Evolutionary conservation across 306 rosid genomes (phyloP).

Genomic region (Trifolium dubium): DNA sequence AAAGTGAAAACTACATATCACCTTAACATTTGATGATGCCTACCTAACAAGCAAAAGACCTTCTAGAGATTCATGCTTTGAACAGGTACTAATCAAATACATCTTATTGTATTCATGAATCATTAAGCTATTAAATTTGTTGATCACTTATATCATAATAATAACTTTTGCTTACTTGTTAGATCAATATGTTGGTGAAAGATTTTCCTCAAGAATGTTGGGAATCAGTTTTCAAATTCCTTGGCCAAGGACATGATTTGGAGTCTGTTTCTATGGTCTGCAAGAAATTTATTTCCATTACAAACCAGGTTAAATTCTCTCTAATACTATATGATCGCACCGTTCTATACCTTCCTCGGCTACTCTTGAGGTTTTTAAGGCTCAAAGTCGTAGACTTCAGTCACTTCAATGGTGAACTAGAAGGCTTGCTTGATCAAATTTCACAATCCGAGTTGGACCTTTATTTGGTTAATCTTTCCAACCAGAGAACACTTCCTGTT

Average conservation of each 20-base stretch:
- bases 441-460: slow-evolving; percentile 61
- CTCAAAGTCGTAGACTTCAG: slow-evolving; percentile 59
- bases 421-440: slow-evolving; percentile 51
- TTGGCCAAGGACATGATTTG: slow-evolving; percentile 14
- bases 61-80: slow-evolving; percentile 37
- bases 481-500: slow-evolving; percentile 47
- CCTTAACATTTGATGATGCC: slow-evolving; percentile 38
- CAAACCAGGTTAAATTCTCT: slow-evolving; percentile 47
- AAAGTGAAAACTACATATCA: slow-evolving; percentile 46
- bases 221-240: slow-evolving; percentile 43
- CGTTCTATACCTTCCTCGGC: slow-evolving; percentile 45
- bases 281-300: slow-evolving; percentile 63
- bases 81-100: slow-evolving; percentile 25
- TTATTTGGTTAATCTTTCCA: slow-evolving; percentile 62
- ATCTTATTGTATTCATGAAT: slow-evolving; percentile 14
- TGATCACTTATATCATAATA: neutral
- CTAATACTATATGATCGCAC: slow-evolving; percentile 49
- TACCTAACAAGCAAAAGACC: slow-evolving; percentile 42
- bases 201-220: slow-evolving; percentile 65
- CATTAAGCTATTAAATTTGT: slow-evolving; percentile 20
- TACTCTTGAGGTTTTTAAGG: slow-evolving; percentile 56
- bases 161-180: slow-evolving; percentile 5
- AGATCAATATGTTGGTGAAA: neutral
- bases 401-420: slow-evolving; percentile 48
- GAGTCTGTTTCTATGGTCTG: slow-evolving; percentile 63